These are phyloP conservation scores for Potentilla sterilis DNA, from an alignment of 306 rosid species.

Conservation along the genomic window DNA sequence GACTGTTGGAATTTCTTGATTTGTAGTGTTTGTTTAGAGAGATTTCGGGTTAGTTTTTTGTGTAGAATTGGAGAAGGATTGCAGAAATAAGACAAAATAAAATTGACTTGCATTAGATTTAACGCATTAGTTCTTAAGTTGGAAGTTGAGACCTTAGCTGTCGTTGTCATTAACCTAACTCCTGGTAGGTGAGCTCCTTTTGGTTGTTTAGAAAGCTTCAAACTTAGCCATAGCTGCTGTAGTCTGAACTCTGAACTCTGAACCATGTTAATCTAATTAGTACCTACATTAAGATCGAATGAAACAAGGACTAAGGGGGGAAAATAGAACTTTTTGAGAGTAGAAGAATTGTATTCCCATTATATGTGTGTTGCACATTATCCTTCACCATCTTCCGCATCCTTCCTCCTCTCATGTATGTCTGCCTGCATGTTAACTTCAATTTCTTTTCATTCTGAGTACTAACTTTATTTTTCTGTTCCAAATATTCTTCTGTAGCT, in stretches of 20 bases:
- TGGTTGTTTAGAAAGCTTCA: background rate
- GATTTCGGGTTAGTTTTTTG: background rate
- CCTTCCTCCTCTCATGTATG: constrained; percentile 5
- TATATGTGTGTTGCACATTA: too few species aligned
- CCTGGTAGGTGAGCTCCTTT: background rate
- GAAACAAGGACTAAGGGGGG: too few species aligned
- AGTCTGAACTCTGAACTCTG: background rate
- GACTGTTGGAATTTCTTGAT: background rate
- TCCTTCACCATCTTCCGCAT: background rate
- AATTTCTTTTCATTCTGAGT: constrained; percentile 9
- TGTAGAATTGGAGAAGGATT: background rate
- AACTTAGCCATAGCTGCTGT: background rate
- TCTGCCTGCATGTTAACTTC: constrained; percentile 6
- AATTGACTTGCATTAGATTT: background rate
- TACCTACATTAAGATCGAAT: background rate
- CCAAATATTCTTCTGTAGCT: constrained; percentile 35
- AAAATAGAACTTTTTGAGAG: background rate
- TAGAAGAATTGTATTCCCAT: background rate
- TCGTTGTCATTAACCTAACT: background rate
- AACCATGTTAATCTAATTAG: background rate
- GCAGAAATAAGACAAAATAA: background rate
- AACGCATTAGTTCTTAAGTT: background rate
- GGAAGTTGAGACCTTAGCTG: background rate
- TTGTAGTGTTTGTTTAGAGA: background rate
- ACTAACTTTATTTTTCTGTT: constrained; percentile 19